Base-by-base conservation (phyloP, 2,329 filamentous ascomycete species). In the Cadophora luteo-olivacea region DNA sequence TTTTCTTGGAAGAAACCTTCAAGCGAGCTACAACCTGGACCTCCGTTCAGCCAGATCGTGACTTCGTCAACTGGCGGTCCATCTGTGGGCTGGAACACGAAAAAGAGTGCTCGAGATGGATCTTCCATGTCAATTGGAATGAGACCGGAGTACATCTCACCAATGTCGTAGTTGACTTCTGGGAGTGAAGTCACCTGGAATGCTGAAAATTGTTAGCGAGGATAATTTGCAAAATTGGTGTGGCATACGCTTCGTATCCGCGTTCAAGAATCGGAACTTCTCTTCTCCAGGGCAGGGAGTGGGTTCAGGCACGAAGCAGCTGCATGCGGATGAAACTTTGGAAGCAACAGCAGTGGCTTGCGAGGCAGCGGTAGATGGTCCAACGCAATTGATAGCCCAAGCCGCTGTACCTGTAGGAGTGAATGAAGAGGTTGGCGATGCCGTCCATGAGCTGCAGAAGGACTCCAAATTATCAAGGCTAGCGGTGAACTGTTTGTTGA, bases 51-150 rank as follows among this genome's bases (percentile, higher is more conserved):
- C 78, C 78, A 85, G 33, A 85, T 81, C 0, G 81, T 82, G 58
- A 86, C 80, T 71, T 86, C 84, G 33, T 76, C 73, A 0, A 82
- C 82, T 62, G 80, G 77, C 7, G 79, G 76, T 67, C 84, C 84
- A 38, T 76, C 77, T 0, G 83, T 83, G 2, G 84, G 84, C 69
- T 85, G 84, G 77, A 84, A 86, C 80, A 84, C 85, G 72, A 85
- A 85, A 75, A 82, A 86, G 4, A 85, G 77, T 68, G 82, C 75
- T 57, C 72, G 48, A 1, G 79, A 77, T 0, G 80, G 79, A 51
- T 83, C 80, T 63, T 85, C 82, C 25, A 79, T 70, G 68, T 72
- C 77, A 70, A 89, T 87, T 9, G 87, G 86, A 7, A 89, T 77
- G 4, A 86, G 77, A 5, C 75, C 74, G 1, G 74, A 60, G 52